Base-by-base conservation (phyloP, 352 stramenopile genomes). In the Phytophthora syringae region DNA sequence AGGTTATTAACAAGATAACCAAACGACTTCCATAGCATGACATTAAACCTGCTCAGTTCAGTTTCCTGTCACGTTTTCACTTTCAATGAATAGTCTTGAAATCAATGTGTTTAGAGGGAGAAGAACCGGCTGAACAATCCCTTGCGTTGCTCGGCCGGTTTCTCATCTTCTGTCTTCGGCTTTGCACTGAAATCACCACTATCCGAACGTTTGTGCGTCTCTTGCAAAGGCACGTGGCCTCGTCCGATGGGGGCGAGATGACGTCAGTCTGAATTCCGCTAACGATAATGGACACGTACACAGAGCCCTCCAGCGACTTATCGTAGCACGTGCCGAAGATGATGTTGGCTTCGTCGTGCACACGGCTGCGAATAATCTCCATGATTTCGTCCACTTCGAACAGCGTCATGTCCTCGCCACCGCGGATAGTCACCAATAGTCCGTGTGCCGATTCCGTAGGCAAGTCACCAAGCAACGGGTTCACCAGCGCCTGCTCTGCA, bases 391-490 rank as follows among this genome's bases (percentile, higher is more conserved):
- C 88, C 30, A 96, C 88, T 79, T 99, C 94, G 42, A 93, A 92
- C 7, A 99, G 82, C 34, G 92, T 97, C 79, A 99, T 92, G 72
- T 97, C 90, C 28, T 89, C 78, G 13, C 95, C 97, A 27, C 96
- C 95, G 9, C 97, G 90, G 58, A 99, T 98, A 50, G 98, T 99
- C 51, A 99, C 97, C 10, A 99, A 84, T 42, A 99, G 84, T 4
- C 96, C 92, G 42, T 97, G 84, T 1, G 97, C 96, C 39, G 89
- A 92, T 42, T 97, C 91, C 24, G 98, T 98, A 7, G 97, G 91
- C 49, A 98, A 79, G 44, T 99, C 86, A 28, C 88, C 96, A 3
- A 99, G 80, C 30, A 99, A 71, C 16, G 97, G 97, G 63, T 95
- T 98, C 40, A 97, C 96, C 51, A 99, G 92, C n/a, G 97, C 97